These are phyloP conservation scores for Pseudomassariella vexata DNA, from an alignment of 2,329 filamentous ascomycete genomes.

Conservation along the genomic window DNA sequence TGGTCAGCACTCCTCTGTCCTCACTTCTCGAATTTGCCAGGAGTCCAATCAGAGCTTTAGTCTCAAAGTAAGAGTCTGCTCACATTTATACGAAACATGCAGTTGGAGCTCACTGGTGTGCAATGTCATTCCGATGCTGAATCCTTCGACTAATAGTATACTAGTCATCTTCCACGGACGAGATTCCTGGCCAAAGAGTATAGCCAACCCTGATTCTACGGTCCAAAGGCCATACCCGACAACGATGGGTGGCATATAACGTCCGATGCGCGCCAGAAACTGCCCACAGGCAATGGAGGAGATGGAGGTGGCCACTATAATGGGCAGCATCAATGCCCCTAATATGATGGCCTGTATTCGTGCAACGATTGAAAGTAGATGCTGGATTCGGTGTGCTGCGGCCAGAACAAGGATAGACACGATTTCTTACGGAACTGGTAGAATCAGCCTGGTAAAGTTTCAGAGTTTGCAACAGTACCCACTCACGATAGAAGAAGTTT, in stretches of 20 bases:
- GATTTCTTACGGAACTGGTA: background rate
- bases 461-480: too few relatives aligned
- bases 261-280: background rate
- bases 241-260: background rate
- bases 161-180: background rate
- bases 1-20: slow-evolving; percentile 1
- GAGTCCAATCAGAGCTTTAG: background rate
- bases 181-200: background rate
- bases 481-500: slow-evolving; percentile 1
- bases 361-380: background rate
- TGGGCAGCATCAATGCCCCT: background rate
- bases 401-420: background rate
- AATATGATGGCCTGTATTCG: background rate
- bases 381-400: background rate
- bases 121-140: background rate
- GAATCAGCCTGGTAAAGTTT: background rate
- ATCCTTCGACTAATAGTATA: background rate
- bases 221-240: background rate
- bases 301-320: background rate
- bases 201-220: background rate
- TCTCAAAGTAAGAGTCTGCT: background rate
- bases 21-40: background rate
- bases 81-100: too few relatives aligned
- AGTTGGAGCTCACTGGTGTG: slow-evolving; percentile 1
- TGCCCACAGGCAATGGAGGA: background rate